phyloP scores from a whole-genome alignment of 345 rosid species.

The Draba incana region DNA sequence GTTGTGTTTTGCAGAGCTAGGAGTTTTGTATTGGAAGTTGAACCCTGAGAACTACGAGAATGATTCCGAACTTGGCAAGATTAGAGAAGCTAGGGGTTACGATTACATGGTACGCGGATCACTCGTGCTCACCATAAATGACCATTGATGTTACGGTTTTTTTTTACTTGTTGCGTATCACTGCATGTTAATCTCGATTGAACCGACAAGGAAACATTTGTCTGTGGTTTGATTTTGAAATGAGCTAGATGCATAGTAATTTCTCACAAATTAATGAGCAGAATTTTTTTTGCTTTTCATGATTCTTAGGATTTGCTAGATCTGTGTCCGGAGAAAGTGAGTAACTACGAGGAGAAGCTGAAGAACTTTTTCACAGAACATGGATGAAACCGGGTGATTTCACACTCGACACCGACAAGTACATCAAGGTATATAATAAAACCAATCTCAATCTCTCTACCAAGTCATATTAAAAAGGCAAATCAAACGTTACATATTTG shows the following conservation, averaged over 20 bases:
- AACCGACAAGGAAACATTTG: background rate
- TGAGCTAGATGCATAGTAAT: background rate
- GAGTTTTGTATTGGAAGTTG: no score
- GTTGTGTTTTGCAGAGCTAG: no score
- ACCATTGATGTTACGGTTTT: background rate
- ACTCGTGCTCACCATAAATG: background rate
- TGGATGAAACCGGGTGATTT: slow-evolving; percentile 78
- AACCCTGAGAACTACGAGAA: no score
- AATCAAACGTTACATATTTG: no score
- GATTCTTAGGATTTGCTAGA: slow-evolving; percentile 70
- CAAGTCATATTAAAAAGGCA: no score
- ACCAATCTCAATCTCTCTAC: background rate
- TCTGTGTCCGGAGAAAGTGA: slow-evolving; percentile 79
- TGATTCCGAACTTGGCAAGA: slow-evolving; percentile 56
- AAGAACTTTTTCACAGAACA: slow-evolving; percentile 83
- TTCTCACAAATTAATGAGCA: background rate
- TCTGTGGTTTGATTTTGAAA: background rate
- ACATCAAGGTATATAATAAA: slow-evolving; percentile 63
- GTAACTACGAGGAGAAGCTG: slow-evolving; percentile 84
- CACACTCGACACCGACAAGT: slow-evolving; percentile 79
- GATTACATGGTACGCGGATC: slow-evolving; percentile 67
- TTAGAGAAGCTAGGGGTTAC: slow-evolving; percentile 80
- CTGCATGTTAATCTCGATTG: background rate
- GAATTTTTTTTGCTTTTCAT: background rate
- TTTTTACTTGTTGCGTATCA: no score